Conservation (phyloP, 2,329 filamentous ascomycete species). For the Aspergillus puulaauensis region DNA sequence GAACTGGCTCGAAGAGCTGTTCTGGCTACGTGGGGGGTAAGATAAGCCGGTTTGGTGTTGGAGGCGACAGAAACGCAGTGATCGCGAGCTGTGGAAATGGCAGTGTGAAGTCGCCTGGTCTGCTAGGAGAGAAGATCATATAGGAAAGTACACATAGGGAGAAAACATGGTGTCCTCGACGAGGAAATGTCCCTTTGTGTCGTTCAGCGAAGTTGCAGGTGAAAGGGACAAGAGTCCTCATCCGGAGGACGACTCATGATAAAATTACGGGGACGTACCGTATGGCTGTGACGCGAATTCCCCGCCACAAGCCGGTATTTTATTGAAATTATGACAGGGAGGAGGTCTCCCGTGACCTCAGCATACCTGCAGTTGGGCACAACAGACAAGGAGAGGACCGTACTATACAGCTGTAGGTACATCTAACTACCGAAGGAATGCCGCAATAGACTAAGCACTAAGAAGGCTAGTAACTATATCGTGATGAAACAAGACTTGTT, state of each 20-base stretch:
- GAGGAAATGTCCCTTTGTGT: neutral
- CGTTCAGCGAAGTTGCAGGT: neutral
- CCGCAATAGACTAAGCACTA: too few relatives aligned
- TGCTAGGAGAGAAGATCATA: neutral
- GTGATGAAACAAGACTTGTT: neutral
- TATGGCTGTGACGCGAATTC: neutral
- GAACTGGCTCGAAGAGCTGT: conserved; percentile 16
- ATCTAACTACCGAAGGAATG: too few relatives aligned
- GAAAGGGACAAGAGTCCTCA: conserved; percentile 1
- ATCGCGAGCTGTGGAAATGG: conserved; percentile 1
- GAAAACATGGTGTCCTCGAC: neutral
- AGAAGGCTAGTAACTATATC: neutral
- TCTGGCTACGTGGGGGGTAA: conserved; percentile 10
- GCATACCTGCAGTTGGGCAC: neutral
- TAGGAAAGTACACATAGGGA: neutral
- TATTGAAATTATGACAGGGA: neutral
- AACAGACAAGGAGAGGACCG: neutral
- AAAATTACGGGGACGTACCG: neutral
- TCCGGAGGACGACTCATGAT: neutral
- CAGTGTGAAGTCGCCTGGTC: neutral
- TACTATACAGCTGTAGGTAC: too few relatives aligned
- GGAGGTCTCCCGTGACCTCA: neutral
- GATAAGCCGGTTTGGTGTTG: conserved; percentile 12
- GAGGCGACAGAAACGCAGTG: conserved; percentile 3
- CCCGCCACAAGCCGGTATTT: conserved; percentile 1